Percentiles rank a stretch among this genome's conserved stretches.
Evolutionary conservation across 1,284 basidiomycete species (phyloP).

Genomic region (Irpex rosettiformis): DNA sequence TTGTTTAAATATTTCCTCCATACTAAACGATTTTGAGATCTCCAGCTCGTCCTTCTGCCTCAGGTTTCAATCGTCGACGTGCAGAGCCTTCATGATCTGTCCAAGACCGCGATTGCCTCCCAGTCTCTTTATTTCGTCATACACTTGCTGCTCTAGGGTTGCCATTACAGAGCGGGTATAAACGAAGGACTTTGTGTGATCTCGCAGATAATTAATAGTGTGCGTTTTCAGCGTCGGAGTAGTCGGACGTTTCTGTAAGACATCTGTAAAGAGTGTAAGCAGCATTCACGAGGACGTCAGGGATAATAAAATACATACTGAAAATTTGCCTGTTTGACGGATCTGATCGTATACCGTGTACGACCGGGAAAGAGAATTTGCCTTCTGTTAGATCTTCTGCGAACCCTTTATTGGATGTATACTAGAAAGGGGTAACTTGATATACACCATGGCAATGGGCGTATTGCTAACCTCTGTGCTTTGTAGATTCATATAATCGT

Average conservation of each 20-base stretch:
- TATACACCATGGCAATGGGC: not conserved
- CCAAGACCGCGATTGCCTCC: slow-evolving; percentile 55
- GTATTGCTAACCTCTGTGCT: slow-evolving; percentile 61
- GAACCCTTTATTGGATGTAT: slow-evolving; percentile 90
- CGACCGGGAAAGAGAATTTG: slow-evolving; percentile 94
- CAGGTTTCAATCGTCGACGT: slow-evolving; percentile 22
- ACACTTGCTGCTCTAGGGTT: slow-evolving; percentile 52
- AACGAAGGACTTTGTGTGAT: slow-evolving; percentile 71
- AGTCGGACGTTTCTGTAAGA: slow-evolving; percentile 83
- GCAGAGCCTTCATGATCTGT: slow-evolving; percentile 41
- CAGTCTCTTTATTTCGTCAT: slow-evolving; percentile 50
- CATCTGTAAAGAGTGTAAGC: slow-evolving; percentile 47
- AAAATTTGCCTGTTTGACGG: slow-evolving; percentile 72
- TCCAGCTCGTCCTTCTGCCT: not conserved
- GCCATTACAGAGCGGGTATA: slow-evolving; percentile 67
- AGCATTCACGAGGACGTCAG: not conserved
- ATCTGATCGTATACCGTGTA: slow-evolving; percentile 84
- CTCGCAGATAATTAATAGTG: slow-evolving; percentile 73
- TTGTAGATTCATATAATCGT: slow-evolving; percentile 97
- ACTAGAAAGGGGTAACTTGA: slow-evolving; percentile 46
- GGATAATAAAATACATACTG: slow-evolving; percentile 48
- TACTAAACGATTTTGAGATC: not conserved
- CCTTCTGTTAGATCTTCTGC: slow-evolving; percentile 95
- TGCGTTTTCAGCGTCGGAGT: slow-evolving; percentile 79
- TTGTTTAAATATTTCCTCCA: no score